Percentiles rank a stretch among this genome's conserved stretches.
These are phyloP conservation scores for Thielaviopsis cerberus DNA, from an alignment of 2,329 filamentous ascomycete species.

Conservation along the genomic window DNA sequence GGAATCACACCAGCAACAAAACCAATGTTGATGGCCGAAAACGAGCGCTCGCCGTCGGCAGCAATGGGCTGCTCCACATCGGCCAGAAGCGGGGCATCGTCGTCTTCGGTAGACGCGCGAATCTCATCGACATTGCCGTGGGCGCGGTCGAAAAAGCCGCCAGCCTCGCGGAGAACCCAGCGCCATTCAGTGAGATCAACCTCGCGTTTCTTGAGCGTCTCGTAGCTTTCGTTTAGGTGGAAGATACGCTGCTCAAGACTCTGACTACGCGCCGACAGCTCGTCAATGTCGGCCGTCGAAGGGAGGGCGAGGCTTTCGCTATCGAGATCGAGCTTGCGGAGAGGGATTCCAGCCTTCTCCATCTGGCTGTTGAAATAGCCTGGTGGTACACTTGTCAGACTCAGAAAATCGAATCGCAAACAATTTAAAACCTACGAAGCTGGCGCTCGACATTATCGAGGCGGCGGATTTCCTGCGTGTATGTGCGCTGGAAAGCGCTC, in stretches of 20 bases:
- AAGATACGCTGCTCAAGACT: slow-evolving; percentile 78
- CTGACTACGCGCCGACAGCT: slow-evolving; percentile 81
- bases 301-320: slow-evolving; percentile 70
- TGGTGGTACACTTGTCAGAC: slow-evolving; percentile 20
- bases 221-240: slow-evolving; percentile 92
- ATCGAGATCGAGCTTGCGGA: slow-evolving; percentile 83
- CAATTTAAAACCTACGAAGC: slow-evolving; percentile 49
- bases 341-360: slow-evolving; percentile 73
- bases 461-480: slow-evolving; percentile 90
- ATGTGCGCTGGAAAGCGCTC: slow-evolving; percentile 89
- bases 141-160: slow-evolving; percentile 90
- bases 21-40: slow-evolving; percentile 96
- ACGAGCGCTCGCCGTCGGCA: slow-evolving; percentile 60
- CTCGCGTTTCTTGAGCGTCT: slow-evolving; percentile 93
- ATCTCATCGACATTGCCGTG: slow-evolving; percentile 96
- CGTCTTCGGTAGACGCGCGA: slow-evolving; percentile 69
- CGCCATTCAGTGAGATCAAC: slow-evolving; percentile 96
- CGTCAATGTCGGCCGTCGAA: slow-evolving; percentile 86
- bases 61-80: slow-evolving; percentile 66
- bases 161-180: slow-evolving; percentile 90
- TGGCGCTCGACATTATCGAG: slow-evolving; percentile 97
- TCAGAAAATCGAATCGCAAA: not conserved
- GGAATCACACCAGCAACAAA: slow-evolving; percentile 94
- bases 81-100: slow-evolving; percentile 80
- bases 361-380: slow-evolving; percentile 92